Conservation (phyloP, 1,139 yeast species). For the Pichia sp. region DNA sequence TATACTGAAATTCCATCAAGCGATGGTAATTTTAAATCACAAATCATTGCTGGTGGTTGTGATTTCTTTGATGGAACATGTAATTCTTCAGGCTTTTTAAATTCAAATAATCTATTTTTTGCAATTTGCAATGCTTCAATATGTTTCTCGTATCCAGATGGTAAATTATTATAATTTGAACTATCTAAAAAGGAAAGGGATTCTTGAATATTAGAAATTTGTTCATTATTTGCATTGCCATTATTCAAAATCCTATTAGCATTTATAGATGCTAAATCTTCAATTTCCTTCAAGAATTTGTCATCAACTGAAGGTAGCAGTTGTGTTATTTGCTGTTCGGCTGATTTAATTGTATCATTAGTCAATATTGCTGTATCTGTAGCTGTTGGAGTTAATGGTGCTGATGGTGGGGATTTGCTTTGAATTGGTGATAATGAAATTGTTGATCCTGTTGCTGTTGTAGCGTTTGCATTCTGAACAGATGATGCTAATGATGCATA, state of each 20-base stretch:
- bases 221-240: conserved; percentile 5
- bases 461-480: conserved; percentile 1
- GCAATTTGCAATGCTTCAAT: conserved; percentile 41
- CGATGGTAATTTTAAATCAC: conserved; percentile 42
- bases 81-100: conserved; percentile 14
- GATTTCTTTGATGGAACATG: conserved; percentile 15
- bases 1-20: conserved; percentile 49
- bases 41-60: conserved; percentile 16
- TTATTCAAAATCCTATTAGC: conserved; percentile 11
- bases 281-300: conserved; percentile 5
- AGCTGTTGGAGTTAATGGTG: not conserved
- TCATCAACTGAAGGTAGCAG: not conserved
- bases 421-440: not conserved
- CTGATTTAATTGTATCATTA: not conserved
- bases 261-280: conserved; percentile 9
- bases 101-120: conserved; percentile 32
- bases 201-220: conserved; percentile 9
- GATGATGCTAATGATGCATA: conserved; percentile 11
- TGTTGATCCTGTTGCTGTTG: not conserved
- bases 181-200: conserved; percentile 19
- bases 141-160: conserved; percentile 45
- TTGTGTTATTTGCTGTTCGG: too few relatives aligned
- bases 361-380: not conserved
- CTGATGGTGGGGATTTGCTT: not conserved
- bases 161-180: conserved; percentile 30